Conservation (phyloP, 2,329 filamentous ascomycete genomes). For the Phoma sp. region DNA sequence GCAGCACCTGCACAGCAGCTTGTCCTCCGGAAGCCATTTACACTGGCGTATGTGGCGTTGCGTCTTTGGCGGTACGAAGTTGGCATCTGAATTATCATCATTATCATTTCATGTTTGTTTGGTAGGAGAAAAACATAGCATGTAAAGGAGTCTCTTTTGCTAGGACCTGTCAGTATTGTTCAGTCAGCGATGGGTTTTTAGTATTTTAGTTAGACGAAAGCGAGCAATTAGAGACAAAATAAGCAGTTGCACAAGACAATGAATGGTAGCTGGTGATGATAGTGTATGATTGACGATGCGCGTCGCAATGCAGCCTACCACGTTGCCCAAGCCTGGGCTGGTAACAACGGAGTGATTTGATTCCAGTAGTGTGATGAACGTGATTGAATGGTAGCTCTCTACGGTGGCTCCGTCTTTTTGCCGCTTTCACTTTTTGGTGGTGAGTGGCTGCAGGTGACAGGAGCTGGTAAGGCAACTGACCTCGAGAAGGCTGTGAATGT, state of each 20-base stretch:
- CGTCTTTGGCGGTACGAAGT: conserved; percentile 26
- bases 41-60: conserved; percentile 38
- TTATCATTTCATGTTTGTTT: conserved; percentile 27
- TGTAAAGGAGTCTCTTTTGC: conserved; percentile 34
- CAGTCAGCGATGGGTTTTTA: conserved; percentile 19
- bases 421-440: no score
- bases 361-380: no score
- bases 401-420: no score
- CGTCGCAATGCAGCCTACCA: not conserved
- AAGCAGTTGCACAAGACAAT: not conserved
- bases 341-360: no score
- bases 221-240: conserved; percentile 29
- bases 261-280: not conserved
- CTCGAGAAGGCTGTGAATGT: conserved; percentile 1
- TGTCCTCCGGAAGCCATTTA: conserved; percentile 29
- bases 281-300: not conserved
- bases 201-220: conserved; percentile 30
- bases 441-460: no score
- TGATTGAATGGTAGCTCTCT: no score
- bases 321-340: no score
- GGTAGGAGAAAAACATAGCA: conserved; percentile 37
- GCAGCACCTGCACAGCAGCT: conserved; percentile 28
- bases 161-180: conserved; percentile 22
- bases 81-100: conserved; percentile 33
- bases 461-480: no score